Base-by-base conservation (phyloP, 2,329 filamentous ascomycete genomes). In the Shiraia sp. region DNA sequence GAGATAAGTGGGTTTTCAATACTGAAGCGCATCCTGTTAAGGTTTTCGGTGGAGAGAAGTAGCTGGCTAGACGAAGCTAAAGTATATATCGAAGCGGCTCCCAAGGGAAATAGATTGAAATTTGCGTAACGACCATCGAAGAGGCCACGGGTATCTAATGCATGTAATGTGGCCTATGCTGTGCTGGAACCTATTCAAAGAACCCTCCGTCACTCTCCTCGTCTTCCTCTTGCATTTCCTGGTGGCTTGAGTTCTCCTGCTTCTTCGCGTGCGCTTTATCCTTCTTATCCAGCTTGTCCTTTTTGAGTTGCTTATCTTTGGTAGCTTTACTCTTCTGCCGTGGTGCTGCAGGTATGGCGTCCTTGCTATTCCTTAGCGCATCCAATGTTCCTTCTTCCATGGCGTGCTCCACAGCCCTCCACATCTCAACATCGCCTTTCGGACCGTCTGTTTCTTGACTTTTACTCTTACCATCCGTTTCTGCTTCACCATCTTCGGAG, bases 391-490 rank as follows among this genome's bases (percentile, higher is more conserved):
- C 82, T 26, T 81, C 73, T 38, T 74, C 71, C 74, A 86, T 82
- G 10, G 83, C 78, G 57, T 80, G 74, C 69, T 88, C 85, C 13
- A 92, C 78, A 10, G 77, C 70, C 12, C 71, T 69, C 87, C 87
- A 90, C 73, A 90, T 79, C n/a, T 80, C 76, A 6, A 78, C 76
- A 49, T 77, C 69, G 13, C 74, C 74, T 65, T 74, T 71, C 6
- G 58, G 47, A n/a, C 71, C 72, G 36, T 73, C 68, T 2, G 61
- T 26, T 19, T 41, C 59, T 13, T 66, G 67, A 10, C 51, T 49
- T 45, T 50, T 59, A 26, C 55, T 55, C n/a, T 60, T 57, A n/a
- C 26, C 16, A 17, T 62, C 71, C 49, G 49, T 38, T 47, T 60
- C 51, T 12, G 50, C 49, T 1, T 53, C 52, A 6, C 48, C 51